These are phyloP conservation scores for Citrus sinensis DNA, from an alignment of 345 rosid genomes.

Conservation along the genomic window DNA sequence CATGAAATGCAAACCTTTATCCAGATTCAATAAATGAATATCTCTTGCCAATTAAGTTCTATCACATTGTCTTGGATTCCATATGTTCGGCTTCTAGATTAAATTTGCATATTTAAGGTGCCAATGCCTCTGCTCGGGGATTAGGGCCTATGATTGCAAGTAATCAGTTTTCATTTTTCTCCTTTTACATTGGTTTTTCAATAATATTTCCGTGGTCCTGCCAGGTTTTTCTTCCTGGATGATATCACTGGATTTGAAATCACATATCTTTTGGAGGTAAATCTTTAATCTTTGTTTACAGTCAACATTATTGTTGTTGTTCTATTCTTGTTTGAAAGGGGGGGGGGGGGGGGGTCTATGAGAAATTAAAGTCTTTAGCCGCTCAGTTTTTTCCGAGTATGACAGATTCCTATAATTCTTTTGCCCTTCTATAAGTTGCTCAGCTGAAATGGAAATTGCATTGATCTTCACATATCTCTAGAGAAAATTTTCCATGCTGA, in stretches of 20 bases:
- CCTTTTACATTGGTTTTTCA: not conserved
- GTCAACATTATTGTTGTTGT: not conserved
- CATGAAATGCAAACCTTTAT: not conserved
- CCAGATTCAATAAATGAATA: not conserved
- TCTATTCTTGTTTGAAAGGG: not conserved
- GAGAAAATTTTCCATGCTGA: not conserved
- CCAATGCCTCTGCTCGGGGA: not conserved
- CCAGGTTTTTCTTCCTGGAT: constrained; percentile 94
- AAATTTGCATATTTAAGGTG: not conserved
- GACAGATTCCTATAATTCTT: not conserved
- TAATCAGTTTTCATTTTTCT: not conserved
- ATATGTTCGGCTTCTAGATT: not conserved
- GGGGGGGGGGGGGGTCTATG: not conserved
- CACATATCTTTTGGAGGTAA: constrained; percentile 87
- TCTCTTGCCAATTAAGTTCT: not conserved
- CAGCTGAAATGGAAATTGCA: not conserved
- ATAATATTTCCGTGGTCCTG: constrained; percentile 8
- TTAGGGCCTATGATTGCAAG: not conserved
- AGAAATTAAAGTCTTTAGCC: not conserved
- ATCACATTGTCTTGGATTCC: not conserved
- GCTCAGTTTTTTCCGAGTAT: too few species aligned
- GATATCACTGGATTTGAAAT: constrained; percentile 91
- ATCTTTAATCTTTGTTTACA: not conserved
- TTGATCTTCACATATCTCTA: not conserved
- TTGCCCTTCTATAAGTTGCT: not conserved